Conservation (phyloP, 2,329 filamentous ascomycete genomes). For the Penicillium fuscoglaucum region DNA sequence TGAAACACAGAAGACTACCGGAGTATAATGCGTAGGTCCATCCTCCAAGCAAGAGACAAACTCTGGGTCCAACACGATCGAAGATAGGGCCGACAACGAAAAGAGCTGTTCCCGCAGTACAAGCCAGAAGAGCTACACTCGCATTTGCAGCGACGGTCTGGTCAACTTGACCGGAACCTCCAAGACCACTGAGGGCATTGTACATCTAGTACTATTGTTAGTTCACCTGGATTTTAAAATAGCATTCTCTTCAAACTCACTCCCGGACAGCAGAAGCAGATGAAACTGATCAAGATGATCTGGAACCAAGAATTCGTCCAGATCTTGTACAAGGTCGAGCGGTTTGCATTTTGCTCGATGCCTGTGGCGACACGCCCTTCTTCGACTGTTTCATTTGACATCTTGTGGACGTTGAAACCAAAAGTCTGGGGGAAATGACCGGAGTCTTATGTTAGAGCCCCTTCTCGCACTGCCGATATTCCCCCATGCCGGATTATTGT, state of each 20-base stretch:
- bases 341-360: background rate
- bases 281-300: conserved; percentile 51
- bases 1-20: conserved; percentile 48
- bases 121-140: conserved; percentile 47
- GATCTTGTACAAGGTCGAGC: conserved; percentile 26
- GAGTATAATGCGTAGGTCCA: conserved; percentile 51
- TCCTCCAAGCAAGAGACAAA: conserved; percentile 47
- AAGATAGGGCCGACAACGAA: conserved; percentile 50
- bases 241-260: conserved; percentile 1
- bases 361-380: conserved; percentile 20
- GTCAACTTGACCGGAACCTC: conserved; percentile 50
- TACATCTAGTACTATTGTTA: conserved; percentile 43
- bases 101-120: conserved; percentile 47
- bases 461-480: background rate
- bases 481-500: no score
- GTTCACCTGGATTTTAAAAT: background rate
- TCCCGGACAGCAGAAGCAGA: conserved; percentile 52
- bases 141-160: conserved; percentile 50
- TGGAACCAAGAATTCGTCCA: conserved; percentile 52
- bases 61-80: conserved; percentile 44
- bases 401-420: background rate
- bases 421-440: background rate
- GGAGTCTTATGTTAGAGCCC: background rate
- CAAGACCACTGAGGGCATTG: conserved; percentile 49
- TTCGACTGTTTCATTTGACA: conserved; percentile 10